A percentile compares a stretch with the other conserved stretches of the same genome.
Evolutionary conservation across 2,329 filamentous ascomycete species (phyloP).

Genomic region (Macrophomina tecta): DNA sequence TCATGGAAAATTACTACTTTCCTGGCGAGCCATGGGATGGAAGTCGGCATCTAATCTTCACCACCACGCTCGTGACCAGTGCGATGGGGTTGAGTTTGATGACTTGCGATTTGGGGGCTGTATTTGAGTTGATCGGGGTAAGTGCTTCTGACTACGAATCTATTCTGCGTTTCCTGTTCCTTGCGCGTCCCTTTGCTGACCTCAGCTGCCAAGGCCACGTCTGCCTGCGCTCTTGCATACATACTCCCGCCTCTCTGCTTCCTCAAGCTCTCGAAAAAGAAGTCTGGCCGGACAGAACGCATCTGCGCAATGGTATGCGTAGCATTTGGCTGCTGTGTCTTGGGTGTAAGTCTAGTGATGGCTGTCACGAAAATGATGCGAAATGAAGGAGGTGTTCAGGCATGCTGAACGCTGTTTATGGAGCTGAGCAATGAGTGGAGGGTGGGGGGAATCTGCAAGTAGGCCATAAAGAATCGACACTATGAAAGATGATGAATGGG

Average conservation of each 20-base stretch:
- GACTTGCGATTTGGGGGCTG: conserved; percentile 90
- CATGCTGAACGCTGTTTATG: conserved; percentile 7
- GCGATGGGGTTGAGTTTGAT: conserved; percentile 80
- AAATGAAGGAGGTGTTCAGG: conserved; percentile 3
- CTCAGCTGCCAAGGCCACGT: conserved; percentile 64
- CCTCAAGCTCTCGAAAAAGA: conserved; percentile 83
- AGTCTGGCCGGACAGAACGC: conserved; percentile 36
- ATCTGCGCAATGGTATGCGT: conserved; percentile 76
- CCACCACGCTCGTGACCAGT: conserved; percentile 76
- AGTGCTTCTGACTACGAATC: background rate
- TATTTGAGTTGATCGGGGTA: conserved; percentile 92
- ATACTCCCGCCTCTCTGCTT: conserved; percentile 95
- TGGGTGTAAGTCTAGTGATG: conserved; percentile 80
- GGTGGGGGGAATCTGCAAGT: background rate
- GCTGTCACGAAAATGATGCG: conserved; percentile 69
- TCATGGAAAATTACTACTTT: conserved; percentile 88
- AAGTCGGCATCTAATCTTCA: conserved; percentile 85
- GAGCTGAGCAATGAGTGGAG: background rate
- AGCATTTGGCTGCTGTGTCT: conserved; percentile 78
- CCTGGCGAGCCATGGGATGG: conserved; percentile 77
- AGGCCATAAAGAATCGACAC: background rate
- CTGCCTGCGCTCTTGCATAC: conserved; percentile 91
- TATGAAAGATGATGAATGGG: background rate
- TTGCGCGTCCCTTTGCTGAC: background rate
- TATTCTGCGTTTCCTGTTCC: background rate